Percentiles rank a stretch among this genome's conserved stretches.
Evolutionary conservation across 331 rosid genomes (phyloP).

Genomic region (Pyracantha coccinea): DNA sequence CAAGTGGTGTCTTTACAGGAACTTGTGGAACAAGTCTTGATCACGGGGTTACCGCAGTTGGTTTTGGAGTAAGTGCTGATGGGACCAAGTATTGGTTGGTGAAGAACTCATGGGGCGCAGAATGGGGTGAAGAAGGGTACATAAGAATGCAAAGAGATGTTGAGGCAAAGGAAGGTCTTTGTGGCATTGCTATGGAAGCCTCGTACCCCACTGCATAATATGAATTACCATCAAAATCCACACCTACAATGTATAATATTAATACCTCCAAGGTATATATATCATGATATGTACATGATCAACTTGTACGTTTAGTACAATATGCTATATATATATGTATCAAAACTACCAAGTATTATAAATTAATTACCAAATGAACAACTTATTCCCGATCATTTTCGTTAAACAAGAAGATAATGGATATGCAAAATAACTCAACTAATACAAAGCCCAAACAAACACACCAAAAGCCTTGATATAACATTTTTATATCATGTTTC

Average conservation of each 20-base stretch:
- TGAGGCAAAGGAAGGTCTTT: neutral
- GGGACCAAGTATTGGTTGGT: neutral
- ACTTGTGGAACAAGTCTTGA: neutral
- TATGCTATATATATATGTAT: neutral
- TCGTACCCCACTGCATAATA: neutral
- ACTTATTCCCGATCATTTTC: neutral
- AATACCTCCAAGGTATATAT: too few species aligned
- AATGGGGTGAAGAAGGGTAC: neutral
- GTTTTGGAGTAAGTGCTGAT: neutral
- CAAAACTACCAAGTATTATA: too few species aligned
- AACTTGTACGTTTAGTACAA: neutral
- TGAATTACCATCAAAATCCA: too few species aligned
- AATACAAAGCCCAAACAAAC: neutral
- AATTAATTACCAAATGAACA: too few species aligned
- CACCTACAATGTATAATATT: too few species aligned
- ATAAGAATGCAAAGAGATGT: neutral
- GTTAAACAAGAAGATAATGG: too few species aligned
- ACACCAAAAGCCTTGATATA: neutral
- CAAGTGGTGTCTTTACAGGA: neutral
- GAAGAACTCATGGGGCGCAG: neutral
- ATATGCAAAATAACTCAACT: neutral
- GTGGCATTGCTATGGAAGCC: neutral
- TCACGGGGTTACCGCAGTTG: neutral
- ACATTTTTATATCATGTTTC: too few species aligned
- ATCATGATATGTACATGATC: neutral